Evolutionary conservation across 2,329 filamentous ascomycete species (phyloP), one percentile per base, ranked within the genome.

Genomic region (Penicillium sp.): DNA sequence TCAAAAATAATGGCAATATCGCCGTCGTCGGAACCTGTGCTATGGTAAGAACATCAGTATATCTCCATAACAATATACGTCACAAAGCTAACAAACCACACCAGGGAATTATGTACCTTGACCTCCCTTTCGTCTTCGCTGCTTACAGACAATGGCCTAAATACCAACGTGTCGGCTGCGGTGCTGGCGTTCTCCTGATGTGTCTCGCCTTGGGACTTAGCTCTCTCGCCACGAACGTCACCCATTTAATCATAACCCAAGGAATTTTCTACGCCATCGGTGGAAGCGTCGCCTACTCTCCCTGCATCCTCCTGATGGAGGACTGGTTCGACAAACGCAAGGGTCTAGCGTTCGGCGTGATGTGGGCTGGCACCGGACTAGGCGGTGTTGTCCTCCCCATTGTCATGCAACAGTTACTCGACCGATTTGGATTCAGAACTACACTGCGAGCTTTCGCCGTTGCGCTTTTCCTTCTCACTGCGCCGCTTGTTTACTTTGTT

Each of bases 361-460:
- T 78, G 48, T 78, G 78, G 75, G 73, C 67, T 13, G 61, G 64
- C n/a, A 63, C 58, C 19, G 53, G 60, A 16, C 55, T 59, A 6
- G 75, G 74, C 5, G 79, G 79, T 9, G 75, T 74, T 5, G 69
- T 78, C 13, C 68, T 81, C 33, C 79, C 79, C 1, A 53, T 81
- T 9, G 62, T 76, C 3, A 64, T 81, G 8, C 68, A 79, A 63
- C 74, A 71, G 64, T 58, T 79, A 7, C 63, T 80, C 7, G 64
- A 70, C n/a, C 67, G 55, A 8, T 78, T 75, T 54, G 76, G 77
- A 3, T 79, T 75, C 61, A 70, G 69, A 0, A 77, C 72, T 1
- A 77, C 79, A 0, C 57, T 81, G 6, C 66, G 79, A n/a, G 70
- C 76, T 2, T 79, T 76, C 62, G 74, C 55, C 7, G 19, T 60